Percentiles rank a stretch among this genome's conserved stretches.
phyloP scores from a whole-genome alignment of 2,329 filamentous ascomycete genomes.

The Colletotrichum cuscutae region DNA sequence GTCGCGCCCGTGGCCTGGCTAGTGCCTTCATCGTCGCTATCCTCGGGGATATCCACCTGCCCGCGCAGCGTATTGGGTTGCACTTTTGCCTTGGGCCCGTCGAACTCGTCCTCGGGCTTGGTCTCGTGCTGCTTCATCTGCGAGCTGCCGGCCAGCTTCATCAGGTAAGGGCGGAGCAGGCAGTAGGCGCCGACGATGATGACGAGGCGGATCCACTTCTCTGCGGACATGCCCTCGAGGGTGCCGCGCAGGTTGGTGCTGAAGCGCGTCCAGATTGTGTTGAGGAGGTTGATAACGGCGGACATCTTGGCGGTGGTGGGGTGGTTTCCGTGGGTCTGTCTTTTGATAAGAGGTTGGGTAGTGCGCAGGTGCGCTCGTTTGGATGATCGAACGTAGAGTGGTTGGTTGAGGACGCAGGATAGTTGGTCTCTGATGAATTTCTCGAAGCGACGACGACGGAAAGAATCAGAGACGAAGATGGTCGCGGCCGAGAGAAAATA shows the following conservation, averaged over 20 bases:
- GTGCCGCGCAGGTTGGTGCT: slow-evolving; percentile 59
- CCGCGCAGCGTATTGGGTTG: slow-evolving; percentile 74
- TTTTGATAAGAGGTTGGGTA: not conserved
- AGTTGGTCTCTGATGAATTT: not conserved
- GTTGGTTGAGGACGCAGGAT: not conserved
- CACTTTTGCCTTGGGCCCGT: slow-evolving; percentile 63
- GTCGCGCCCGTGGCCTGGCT: slow-evolving; percentile 54
- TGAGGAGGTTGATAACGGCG: slow-evolving; percentile 23
- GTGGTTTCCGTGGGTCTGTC: not conserved
- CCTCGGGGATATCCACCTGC: slow-evolving; percentile 62
- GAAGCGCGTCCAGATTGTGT: slow-evolving; percentile 26
- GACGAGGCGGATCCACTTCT: slow-evolving; percentile 75
- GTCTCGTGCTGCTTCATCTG: slow-evolving; percentile 72
- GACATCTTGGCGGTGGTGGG: slow-evolving; percentile 11
- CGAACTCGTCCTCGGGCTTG: slow-evolving; percentile 57
- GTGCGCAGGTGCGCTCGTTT: not conserved
- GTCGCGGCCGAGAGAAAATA: slow-evolving; percentile 9
- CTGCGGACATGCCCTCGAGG: slow-evolving; percentile 60
- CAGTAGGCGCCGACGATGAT: slow-evolving; percentile 78
- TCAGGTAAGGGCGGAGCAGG: slow-evolving; percentile 78
- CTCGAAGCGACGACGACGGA: not conserved
- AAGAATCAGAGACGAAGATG: slow-evolving; percentile 13
- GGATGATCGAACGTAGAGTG: no score
- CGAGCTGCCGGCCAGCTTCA: slow-evolving; percentile 72
- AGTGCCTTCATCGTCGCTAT: slow-evolving; percentile 62